Evolutionary conservation across 805 yeast genomes (phyloP).

Genomic region (Sugiyamaella boreocaroliniensis): DNA sequence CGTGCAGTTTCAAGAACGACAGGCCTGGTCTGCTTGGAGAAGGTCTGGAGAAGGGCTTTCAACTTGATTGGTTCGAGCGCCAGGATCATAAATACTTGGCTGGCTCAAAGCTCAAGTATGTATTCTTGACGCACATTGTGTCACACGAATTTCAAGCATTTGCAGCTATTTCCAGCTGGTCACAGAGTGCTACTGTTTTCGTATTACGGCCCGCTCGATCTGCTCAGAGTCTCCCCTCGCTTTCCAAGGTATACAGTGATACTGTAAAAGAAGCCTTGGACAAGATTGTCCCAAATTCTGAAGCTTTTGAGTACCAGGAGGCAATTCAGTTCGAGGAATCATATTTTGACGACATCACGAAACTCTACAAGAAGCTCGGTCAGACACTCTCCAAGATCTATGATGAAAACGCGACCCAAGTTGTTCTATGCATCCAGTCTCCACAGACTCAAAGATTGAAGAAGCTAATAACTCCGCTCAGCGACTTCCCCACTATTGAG

Average conservation of each 20-base stretch:
- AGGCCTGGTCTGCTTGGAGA: slow-evolving; percentile 78
- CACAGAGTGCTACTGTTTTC: slow-evolving; percentile 42
- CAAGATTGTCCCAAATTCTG: background rate
- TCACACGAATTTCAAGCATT: slow-evolving; percentile 73
- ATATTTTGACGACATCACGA: slow-evolving; percentile 48
- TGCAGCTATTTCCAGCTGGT: slow-evolving; percentile 61
- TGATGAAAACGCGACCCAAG: slow-evolving; percentile 60
- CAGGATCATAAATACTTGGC: slow-evolving; percentile 45
- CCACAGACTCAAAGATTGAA: slow-evolving; percentile 44
- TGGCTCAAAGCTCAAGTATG: slow-evolving; percentile 48
- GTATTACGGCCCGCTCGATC: slow-evolving; percentile 60
- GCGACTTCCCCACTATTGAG: slow-evolving; percentile 56
- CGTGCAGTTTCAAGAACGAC: slow-evolving; percentile 61
- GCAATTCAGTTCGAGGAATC: slow-evolving; percentile 48
- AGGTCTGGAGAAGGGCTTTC: slow-evolving; percentile 82
- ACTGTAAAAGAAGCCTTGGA: slow-evolving; percentile 24
- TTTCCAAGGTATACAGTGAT: slow-evolving; percentile 44
- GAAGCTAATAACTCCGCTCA: slow-evolving; percentile 41
- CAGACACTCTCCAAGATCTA: slow-evolving; percentile 47
- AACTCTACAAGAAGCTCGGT: slow-evolving; percentile 54
- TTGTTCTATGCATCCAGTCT: slow-evolving; percentile 67
- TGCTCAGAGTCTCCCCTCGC: slow-evolving; percentile 58
- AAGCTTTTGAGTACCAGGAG: slow-evolving; percentile 39
- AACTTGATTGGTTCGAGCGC: slow-evolving; percentile 41
- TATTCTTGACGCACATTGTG: slow-evolving; percentile 61